A percentile compares a stretch with the other conserved stretches of the same genome.
Conservation (phyloP, 2,329 filamentous ascomycete species). For the Parasarocladium wereldwijsianum region DNA sequence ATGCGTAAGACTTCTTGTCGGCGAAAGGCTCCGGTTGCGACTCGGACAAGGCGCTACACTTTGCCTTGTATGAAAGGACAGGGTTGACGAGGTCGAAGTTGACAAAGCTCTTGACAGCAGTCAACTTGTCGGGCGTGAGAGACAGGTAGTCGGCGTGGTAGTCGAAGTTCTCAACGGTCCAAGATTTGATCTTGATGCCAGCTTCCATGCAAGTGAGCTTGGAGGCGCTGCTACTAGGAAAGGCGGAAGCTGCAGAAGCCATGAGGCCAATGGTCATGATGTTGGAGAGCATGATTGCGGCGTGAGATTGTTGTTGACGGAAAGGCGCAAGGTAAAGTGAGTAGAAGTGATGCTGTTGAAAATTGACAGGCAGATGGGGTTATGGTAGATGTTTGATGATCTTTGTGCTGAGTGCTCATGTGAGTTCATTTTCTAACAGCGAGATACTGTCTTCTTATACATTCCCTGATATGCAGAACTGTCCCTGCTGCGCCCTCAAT, state of each 20-base stretch:
- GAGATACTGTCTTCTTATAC: background rate
- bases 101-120: slow-evolving; percentile 32
- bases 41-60: slow-evolving; percentile 25
- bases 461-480: background rate
- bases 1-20: slow-evolving; percentile 28
- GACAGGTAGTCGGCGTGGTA: slow-evolving; percentile 34
- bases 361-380: background rate
- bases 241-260: background rate
- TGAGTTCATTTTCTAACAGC: background rate
- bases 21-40: slow-evolving; percentile 34
- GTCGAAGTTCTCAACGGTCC: slow-evolving; percentile 28
- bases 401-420: background rate
- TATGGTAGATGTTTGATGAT: background rate
- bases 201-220: slow-evolving; percentile 1
- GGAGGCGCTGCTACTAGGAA: slow-evolving; percentile 1
- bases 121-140: slow-evolving; percentile 21
- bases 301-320: background rate
- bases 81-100: slow-evolving; percentile 34
- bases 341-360: background rate
- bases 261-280: slow-evolving; percentile 1
- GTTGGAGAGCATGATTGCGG: slow-evolving; percentile 2
- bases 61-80: slow-evolving; percentile 19
- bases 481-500: background rate
- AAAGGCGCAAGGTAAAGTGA: background rate
- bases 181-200: slow-evolving; percentile 11